Evolutionary conservation across 805 yeast species (phyloP), one percentile per base, ranked within the genome.

Genomic region (Crinitomyces ghanaensis): DNA sequence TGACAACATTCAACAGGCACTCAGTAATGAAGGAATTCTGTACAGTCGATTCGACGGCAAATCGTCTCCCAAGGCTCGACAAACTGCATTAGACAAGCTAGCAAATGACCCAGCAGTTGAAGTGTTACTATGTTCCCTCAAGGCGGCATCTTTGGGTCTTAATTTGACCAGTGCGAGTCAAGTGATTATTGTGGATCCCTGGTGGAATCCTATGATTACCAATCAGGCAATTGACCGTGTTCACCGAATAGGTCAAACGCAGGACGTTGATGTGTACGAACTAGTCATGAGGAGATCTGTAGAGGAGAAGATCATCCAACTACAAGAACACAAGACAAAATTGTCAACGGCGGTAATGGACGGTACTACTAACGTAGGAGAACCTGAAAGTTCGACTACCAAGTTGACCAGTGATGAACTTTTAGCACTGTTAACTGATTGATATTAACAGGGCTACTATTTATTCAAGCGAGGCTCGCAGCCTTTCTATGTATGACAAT

Each of bases 201-300:
- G 70, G 68, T 66, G 70, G 70, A 66, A 67, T 44, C 72, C 70
- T 13, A 65, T 64, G 55, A 51, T 67, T n/a, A 56, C 50, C 2
- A 68, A 62, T 38, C 74, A 68, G 39, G 74, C 74, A 1, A 58
- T 69, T 34, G 72, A 65, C 37, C 55, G 72, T 17, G 72, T 66
- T 6, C 68, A 67, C 43, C 54, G 72, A 6, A 50, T 67, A 7
- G 72, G 72, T 3, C 72, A 67, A 41, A 59, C 54, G 4, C 38
- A 44, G 14, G 54, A 51, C 12, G 74, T 68, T 3, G 63, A 62
- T 28, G 67, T 68, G 6, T 53, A 60, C 38, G 68, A 67, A 35
- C 47, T 70, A 32, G 58, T 51, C 14, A 55, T 59, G 5, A 35
- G 37, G 19, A 48, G 56, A 21, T 44, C 68, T 1, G 57, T 68